Percentiles rank a stretch among this genome's conserved stretches.
phyloP scores from a whole-genome alignment of 2,329 filamentous ascomycete species.

The Aspergillus terreus region DNA sequence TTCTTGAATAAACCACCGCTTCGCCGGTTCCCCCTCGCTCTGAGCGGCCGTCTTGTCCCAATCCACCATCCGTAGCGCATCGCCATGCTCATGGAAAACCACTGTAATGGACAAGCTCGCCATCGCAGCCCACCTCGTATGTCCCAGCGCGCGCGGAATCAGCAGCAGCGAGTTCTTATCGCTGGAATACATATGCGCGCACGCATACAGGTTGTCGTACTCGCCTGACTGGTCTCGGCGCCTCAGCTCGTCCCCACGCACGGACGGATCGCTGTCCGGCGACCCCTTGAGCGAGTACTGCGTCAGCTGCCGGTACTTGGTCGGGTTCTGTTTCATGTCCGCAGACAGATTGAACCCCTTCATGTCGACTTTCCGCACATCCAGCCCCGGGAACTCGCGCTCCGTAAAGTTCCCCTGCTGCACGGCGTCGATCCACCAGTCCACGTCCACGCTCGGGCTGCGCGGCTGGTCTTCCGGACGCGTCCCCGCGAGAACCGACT shows the following conservation, averaged over 20 bases:
- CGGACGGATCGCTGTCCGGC: constrained; percentile 20
- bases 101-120: constrained; percentile 48
- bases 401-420: constrained; percentile 24
- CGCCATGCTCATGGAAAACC: constrained; percentile 43
- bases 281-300: constrained; percentile 46
- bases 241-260: constrained; percentile 12
- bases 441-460: constrained; percentile 33
- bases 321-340: constrained; percentile 24
- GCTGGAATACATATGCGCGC: constrained; percentile 55
- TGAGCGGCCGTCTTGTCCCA: constrained; percentile 18
- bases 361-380: constrained; percentile 54
- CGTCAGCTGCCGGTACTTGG: constrained; percentile 41
- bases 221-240: constrained; percentile 27
- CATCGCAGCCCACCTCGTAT: constrained; percentile 40
- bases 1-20: constrained; percentile 50
- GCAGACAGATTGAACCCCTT: constrained; percentile 39
- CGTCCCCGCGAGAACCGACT: constrained; percentile 26
- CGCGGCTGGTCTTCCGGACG: constrained; percentile 30
- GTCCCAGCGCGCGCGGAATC: constrained; percentile 48
- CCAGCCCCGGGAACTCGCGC: constrained; percentile 39
- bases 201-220: constrained; percentile 53
- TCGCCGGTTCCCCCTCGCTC: constrained; percentile 19
- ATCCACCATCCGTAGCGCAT: constrained; percentile 41
- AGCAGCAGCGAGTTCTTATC: constrained; percentile 55
- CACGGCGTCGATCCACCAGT: constrained; percentile 32